Evolutionary conservation across 768 basidiomycete species (phyloP).

Genomic region (Paxillus involutus): DNA sequence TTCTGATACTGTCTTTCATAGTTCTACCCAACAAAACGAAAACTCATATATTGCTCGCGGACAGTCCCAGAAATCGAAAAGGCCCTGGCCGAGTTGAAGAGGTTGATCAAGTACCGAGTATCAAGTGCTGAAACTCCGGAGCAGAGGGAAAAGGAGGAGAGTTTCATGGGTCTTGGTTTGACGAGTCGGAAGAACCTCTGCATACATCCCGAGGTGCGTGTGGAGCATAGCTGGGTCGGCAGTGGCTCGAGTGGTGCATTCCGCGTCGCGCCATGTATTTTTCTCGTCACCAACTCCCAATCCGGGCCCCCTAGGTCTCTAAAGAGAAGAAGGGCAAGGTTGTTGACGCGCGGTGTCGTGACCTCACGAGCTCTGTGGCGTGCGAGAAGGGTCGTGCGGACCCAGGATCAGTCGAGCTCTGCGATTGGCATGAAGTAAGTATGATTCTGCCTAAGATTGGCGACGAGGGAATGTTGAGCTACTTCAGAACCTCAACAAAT

Average conservation of each 20-base stretch:
- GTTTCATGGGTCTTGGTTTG: slow-evolving; percentile 86
- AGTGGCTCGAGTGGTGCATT: not conserved
- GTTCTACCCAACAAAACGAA: slow-evolving; percentile 91
- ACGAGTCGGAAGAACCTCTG: slow-evolving; percentile 97
- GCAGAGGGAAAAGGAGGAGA: slow-evolving; percentile 72
- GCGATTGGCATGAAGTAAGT: slow-evolving; percentile 92
- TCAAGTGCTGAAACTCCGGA: slow-evolving; percentile 71
- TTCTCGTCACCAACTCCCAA: not conserved
- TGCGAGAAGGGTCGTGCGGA: slow-evolving; percentile 83
- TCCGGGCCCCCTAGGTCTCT: slow-evolving; percentile 58
- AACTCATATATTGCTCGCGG: slow-evolving; percentile 97
- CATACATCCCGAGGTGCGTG: slow-evolving; percentile 86
- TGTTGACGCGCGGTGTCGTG: slow-evolving; percentile 95
- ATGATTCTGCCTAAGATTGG: slow-evolving; percentile 1
- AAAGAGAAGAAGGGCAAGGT: slow-evolving; percentile 99
- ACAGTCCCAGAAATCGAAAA: slow-evolving; percentile 99
- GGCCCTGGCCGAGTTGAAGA: slow-evolving; percentile 90
- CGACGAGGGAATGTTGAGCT: not conserved
- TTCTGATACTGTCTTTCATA: slow-evolving; percentile 32
- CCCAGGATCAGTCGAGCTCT: slow-evolving; percentile 89
- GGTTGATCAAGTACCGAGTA: slow-evolving; percentile 88
- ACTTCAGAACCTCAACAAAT: slow-evolving; percentile 73
- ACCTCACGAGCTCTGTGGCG: slow-evolving; percentile 82
- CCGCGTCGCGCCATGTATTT: not conserved
- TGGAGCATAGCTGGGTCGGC: not conserved